These are phyloP conservation scores for Cercospora janseana DNA, from an alignment of 2,329 filamentous ascomycete species.

Conservation along the genomic window DNA sequence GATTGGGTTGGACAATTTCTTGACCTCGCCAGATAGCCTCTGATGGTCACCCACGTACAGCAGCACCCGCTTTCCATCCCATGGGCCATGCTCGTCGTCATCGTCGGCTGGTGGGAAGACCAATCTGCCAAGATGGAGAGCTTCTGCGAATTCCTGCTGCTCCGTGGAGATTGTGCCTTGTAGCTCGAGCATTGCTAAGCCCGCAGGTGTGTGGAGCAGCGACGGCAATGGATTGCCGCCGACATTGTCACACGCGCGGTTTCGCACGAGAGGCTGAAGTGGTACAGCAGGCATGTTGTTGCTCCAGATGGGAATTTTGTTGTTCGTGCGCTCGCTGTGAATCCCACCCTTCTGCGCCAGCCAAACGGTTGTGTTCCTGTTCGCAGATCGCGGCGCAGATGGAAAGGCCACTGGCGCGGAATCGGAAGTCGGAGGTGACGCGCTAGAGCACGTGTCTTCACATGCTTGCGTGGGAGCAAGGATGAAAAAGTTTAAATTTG, in stretches of 20 bases:
- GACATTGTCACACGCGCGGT: background rate
- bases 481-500: too few species aligned
- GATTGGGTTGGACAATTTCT: conserved; percentile 75
- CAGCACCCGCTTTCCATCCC: conserved; percentile 82
- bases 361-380: too few species aligned
- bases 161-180: conserved; percentile 87
- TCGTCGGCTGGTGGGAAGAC: conserved; percentile 68
- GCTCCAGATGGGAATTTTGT: too few species aligned
- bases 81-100: conserved; percentile 62
- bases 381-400: too few species aligned
- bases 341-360: too few species aligned
- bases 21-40: conserved; percentile 83
- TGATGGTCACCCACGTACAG: conserved; percentile 88
- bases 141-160: conserved; percentile 28
- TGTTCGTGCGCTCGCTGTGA: too few species aligned
- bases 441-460: too few species aligned
- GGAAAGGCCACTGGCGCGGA: too few species aligned
- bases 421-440: too few species aligned
- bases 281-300: conserved; percentile 3
- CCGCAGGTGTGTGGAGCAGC: conserved; percentile 84
- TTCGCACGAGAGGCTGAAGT: background rate
- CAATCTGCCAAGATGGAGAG: conserved; percentile 65
- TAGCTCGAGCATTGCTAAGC: conserved; percentile 85
- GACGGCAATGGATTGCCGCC: conserved; percentile 64
- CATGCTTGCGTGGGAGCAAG: too few species aligned